These are phyloP conservation scores for Colletotrichum sp. DNA, from an alignment of 2,329 filamentous ascomycete genomes.

Conservation along the genomic window DNA sequence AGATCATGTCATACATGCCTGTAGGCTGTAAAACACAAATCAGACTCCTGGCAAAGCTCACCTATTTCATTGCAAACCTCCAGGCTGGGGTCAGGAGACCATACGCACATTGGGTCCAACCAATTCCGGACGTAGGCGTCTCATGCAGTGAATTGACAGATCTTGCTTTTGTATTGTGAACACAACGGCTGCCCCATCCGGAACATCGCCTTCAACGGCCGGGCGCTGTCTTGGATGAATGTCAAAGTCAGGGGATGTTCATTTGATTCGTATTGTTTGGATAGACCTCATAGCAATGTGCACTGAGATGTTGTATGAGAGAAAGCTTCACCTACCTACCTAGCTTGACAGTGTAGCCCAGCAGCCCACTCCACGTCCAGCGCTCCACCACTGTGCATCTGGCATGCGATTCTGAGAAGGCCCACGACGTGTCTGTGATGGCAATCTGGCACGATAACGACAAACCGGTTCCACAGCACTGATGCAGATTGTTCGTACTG, in stretches of 20 bases:
- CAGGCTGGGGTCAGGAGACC: background rate
- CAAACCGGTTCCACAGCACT: conserved; percentile 8
- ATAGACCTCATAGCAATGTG: background rate
- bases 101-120: background rate
- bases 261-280: background rate
- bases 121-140: background rate
- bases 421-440: conserved; percentile 19
- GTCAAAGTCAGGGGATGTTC: background rate
- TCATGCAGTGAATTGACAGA: background rate
- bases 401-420: conserved; percentile 12
- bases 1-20: background rate
- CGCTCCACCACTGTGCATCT: conserved; percentile 9
- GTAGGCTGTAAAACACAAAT: background rate
- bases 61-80: background rate
- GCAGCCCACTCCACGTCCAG: background rate
- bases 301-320: background rate
- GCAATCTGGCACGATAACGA: conserved; percentile 18
- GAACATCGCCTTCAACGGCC: background rate
- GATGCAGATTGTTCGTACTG: background rate
- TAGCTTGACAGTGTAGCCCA: background rate
- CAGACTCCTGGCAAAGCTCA: background rate
- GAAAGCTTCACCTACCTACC: background rate
- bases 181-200: background rate
- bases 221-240: background rate
- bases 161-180: background rate